Base-by-base conservation (phyloP, 73 alveolate species). In the Uronychia setigera region DNA sequence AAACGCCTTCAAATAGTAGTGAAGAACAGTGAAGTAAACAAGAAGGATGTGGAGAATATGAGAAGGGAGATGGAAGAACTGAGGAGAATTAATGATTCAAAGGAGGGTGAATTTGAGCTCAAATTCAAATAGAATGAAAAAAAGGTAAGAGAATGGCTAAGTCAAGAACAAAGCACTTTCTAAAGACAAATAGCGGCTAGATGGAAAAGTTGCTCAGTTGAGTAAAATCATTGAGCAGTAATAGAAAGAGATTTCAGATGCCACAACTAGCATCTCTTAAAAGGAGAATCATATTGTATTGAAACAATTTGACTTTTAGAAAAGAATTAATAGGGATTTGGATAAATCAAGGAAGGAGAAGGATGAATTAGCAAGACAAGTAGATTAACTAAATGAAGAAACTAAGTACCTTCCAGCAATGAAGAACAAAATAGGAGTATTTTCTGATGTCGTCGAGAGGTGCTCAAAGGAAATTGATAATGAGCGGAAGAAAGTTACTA, bases 401-500 rank as follows among this genome's bases (percentile, higher is more conserved):
- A 58, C 58, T 1, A 28, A 30, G 28, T 76, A 29, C 32, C 58
- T 76, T 29, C 81, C 81, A 1, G 1, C 1, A 30, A 76, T 76
- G 81, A 76, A 31, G 32, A 32, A 31, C 58, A 76, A 76, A 31
- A 28, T 76, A 5, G 81, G 32, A 5, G 81, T 26, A 26, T 76
- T 76, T 30, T 26, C 81, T 28, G 29, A 31, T 76, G 81, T 32
- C 19, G n/a, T 76, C 19, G 81, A 76, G 59, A 76, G 32, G 27
- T 26, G 28, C 58, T 76, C 28, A 29, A 76, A 76, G 27, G 81
- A 76, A 27, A 28, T 76, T 1, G 81, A 76, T 5, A 5, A 28
- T 1, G 81, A 76, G 81, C 28, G 59, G 27, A 76, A 76, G 81
- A 76, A 76, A 32, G 9, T 5, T 76, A 5, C 59, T 5, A 76